These are phyloP conservation scores for Sophora flavescens DNA, from an alignment of 306 rosid genomes.

Conservation along the genomic window DNA sequence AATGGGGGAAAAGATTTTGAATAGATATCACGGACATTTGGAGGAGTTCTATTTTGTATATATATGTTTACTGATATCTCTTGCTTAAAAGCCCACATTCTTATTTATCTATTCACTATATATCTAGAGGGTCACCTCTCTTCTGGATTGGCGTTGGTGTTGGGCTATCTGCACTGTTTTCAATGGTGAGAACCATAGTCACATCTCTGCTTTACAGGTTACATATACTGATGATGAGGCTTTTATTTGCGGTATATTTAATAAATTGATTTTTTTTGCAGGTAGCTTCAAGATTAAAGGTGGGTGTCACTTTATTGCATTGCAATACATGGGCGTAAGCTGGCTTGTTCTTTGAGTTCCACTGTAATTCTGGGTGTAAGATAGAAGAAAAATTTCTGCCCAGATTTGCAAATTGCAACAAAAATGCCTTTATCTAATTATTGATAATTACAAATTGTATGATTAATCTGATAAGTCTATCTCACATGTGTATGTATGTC, in stretches of 20 bases:
- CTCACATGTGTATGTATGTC: neutral
- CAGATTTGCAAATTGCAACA: neutral
- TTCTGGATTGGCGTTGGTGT: conserved; percentile 98
- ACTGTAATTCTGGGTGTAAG: conserved; percentile 17
- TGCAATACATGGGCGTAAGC: conserved; percentile 43
- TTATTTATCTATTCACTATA: conserved; percentile 39
- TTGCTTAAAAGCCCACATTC: conserved; percentile 32
- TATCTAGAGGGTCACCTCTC: conserved; percentile 88
- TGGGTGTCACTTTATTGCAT: conserved; percentile 57
- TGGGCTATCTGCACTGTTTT: conserved; percentile 88
- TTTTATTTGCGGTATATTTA: conserved; percentile 50
- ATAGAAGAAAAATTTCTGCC: conserved; percentile 7
- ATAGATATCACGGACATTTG: neutral
- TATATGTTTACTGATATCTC: neutral
- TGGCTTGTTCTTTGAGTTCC: conserved; percentile 39
- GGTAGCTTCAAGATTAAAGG: conserved; percentile 86
- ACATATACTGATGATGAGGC: conserved; percentile 4
- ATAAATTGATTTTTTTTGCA: conserved; percentile 57
- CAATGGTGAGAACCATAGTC: conserved; percentile 73
- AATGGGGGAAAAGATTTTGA: neutral
- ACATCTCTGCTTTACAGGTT: conserved; percentile 26
- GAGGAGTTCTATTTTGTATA: neutral
- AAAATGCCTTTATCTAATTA: neutral
- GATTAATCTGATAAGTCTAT: neutral
- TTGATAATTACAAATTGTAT: neutral